These are phyloP conservation scores for Sporisorium exsertum DNA, from an alignment of 1,284 basidiomycete genomes.

Conservation along the genomic window DNA sequence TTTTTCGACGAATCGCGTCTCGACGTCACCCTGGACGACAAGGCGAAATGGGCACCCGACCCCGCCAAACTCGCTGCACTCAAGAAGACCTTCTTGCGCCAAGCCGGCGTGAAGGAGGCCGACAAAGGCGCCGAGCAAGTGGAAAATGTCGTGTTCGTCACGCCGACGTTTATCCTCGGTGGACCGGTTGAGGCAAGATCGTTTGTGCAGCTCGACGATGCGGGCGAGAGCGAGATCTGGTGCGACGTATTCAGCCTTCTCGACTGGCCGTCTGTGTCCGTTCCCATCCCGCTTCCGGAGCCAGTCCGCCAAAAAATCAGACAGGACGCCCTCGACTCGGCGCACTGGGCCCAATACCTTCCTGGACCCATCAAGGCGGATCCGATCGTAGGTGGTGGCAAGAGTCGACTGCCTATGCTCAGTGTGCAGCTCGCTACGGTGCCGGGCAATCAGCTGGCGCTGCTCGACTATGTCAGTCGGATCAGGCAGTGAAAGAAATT, in stretches of 20 bases:
- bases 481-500: not conserved
- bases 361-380: slow-evolving; percentile 4
- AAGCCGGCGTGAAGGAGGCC: slow-evolving; percentile 8
- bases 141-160: slow-evolving; percentile 31
- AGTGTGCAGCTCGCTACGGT: slow-evolving; percentile 32
- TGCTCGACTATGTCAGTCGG: slow-evolving; percentile 24
- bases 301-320: not conserved
- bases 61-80: not conserved
- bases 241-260: slow-evolving; percentile 43
- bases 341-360: slow-evolving; percentile 9
- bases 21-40: not conserved
- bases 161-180: slow-evolving; percentile 34
- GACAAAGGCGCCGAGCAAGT: too few species aligned
- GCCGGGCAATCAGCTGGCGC: slow-evolving; percentile 17
- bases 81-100: slow-evolving; percentile 7
- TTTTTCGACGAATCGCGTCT: slow-evolving; percentile 40
- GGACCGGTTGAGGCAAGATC: slow-evolving; percentile 11
- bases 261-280: slow-evolving; percentile 36
- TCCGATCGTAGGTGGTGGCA: not conserved
- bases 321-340: not conserved
- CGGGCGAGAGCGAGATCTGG: slow-evolving; percentile 31
- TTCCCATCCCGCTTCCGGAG: slow-evolving; percentile 7
- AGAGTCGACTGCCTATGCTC: slow-evolving; percentile 9
- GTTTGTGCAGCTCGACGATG: slow-evolving; percentile 19
- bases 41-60: slow-evolving; percentile 14